Evolutionary conservation across 2,329 filamentous ascomycete genomes (phyloP), one percentile per base, ranked within the genome.

Genomic region (Trichoderma gracile): DNA sequence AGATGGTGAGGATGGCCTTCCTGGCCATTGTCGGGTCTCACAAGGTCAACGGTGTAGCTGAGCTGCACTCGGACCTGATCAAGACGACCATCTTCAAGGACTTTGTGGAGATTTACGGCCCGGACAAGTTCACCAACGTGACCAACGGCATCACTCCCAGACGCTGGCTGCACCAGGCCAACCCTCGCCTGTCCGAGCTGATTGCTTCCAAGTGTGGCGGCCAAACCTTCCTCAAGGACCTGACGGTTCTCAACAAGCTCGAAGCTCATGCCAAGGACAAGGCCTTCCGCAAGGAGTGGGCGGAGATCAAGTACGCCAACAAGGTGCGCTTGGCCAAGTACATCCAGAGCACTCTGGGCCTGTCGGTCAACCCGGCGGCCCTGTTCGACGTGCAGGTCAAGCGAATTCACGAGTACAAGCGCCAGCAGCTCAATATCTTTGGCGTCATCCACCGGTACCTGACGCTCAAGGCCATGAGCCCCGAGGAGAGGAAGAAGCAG

Each of bases 71-170:
- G 0, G 95, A 99, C 75, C 83, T 99, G 65, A 97, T 99, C 82
- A 95, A 95, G 82, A 96, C 93, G 0, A 99, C 95, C n/a, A 96
- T 99, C 71, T 98, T 99, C 87, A 97, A 95, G 78, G 95, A 99
- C 77, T 99, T 99, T 78, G 94, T 99, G 66, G 85, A 87, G 71
- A 92, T 99, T 69, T 99, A 95, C 72, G 95, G 95, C 3, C 89
- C 90, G 0, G 95, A 99, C 83, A 97, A 97, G 78, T 99, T 99
- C 78, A 96, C 92, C 65, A 99, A 99, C 72, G 94, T 99, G 68
- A 99, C 95, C 69, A 99, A 99, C 76, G 95, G 95, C 65, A 96
- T 99, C 75, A 99, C 95, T 0, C 95, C 95, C 12, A 86, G 95
- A 72, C 86, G 95, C 74, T 99, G 95, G 95, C 83, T 99, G 65